Conservation (phyloP, 176 grass and related monocot genomes). For the Aegilops umbellulata region DNA sequence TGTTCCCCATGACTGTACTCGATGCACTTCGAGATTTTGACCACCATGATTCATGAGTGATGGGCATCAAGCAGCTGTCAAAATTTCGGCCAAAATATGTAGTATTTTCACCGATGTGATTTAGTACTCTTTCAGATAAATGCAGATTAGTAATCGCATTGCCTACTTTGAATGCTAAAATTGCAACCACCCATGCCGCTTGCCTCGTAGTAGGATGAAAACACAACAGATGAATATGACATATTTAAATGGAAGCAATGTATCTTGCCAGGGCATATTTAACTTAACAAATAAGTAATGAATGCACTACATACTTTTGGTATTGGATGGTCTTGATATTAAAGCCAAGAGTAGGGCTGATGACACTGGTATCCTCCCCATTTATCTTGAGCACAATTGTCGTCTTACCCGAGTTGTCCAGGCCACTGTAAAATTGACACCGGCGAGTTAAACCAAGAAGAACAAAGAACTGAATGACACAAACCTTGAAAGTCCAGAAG, state of each 20-base stretch:
- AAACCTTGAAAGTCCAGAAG: neutral
- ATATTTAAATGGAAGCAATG: neutral
- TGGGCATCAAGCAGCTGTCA: neutral
- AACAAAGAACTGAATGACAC: neutral
- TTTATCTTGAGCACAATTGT: conserved; percentile 65
- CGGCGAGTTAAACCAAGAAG: neutral
- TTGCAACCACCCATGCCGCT: neutral
- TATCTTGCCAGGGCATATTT: neutral
- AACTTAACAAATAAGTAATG: neutral
- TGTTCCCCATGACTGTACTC: neutral
- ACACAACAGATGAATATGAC: neutral
- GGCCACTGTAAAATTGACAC: conserved; percentile 34
- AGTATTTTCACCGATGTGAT: neutral
- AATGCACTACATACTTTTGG: conserved; percentile 48
- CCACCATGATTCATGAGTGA: neutral
- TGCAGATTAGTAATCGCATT: neutral
- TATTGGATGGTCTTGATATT: conserved; percentile 81
- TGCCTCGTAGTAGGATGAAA: no score
- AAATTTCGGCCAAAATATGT: neutral
- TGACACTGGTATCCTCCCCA: conserved; percentile 68
- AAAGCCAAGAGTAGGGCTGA: conserved; percentile 73
- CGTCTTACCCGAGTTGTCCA: conserved; percentile 64
- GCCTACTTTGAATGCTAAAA: neutral
- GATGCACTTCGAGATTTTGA: neutral
- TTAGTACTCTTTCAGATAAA: neutral